A percentile compares a stretch with the other conserved stretches of the same genome.
Evolutionary conservation across 2,329 filamentous ascomycete genomes (phyloP).

Genomic region (Diplodia scrobiculata): DNA sequence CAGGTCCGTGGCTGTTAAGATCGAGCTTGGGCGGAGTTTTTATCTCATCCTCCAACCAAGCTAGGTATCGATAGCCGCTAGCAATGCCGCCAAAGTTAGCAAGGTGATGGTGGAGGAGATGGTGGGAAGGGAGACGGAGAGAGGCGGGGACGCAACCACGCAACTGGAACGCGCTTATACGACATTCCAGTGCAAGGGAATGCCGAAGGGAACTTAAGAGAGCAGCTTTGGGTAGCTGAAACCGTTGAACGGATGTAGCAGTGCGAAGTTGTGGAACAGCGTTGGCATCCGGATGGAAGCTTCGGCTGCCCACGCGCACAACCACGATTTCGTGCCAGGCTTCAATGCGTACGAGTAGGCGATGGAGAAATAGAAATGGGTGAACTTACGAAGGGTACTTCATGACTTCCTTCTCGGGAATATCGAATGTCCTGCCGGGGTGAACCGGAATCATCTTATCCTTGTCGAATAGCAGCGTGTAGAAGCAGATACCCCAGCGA

Average conservation of each 20-base stretch:
- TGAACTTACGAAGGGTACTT: conserved; percentile 29
- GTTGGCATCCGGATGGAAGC: too few relatives aligned
- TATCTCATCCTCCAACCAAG: conserved; percentile 30
- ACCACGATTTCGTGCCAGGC: too few relatives aligned
- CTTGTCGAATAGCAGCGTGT: conserved; percentile 42
- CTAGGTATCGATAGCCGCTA: conserved; percentile 31
- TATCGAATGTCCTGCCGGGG: conserved; percentile 29
- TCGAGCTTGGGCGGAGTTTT: conserved; percentile 29
- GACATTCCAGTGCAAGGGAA: background rate
- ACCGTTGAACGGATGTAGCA: too few relatives aligned
- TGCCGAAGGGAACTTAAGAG: background rate
- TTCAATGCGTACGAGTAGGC: too few relatives aligned
- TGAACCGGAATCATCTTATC: conserved; percentile 37
- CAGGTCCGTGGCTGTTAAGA: conserved; percentile 31
- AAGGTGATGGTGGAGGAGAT: background rate
- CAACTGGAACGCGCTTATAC: background rate
- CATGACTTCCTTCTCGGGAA: conserved; percentile 30
- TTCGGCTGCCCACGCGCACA: background rate
- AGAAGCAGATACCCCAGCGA: conserved; percentile 31
- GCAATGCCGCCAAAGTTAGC: background rate
- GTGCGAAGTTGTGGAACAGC: too few relatives aligned
- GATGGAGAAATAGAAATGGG: too few relatives aligned
- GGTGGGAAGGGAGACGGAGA: too few relatives aligned
- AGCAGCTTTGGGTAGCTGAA: too few relatives aligned
- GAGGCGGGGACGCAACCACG: background rate